These are phyloP conservation scores for Olyra latifolia DNA, from an alignment of 176 grass and related monocot species.

Conservation along the genomic window DNA sequence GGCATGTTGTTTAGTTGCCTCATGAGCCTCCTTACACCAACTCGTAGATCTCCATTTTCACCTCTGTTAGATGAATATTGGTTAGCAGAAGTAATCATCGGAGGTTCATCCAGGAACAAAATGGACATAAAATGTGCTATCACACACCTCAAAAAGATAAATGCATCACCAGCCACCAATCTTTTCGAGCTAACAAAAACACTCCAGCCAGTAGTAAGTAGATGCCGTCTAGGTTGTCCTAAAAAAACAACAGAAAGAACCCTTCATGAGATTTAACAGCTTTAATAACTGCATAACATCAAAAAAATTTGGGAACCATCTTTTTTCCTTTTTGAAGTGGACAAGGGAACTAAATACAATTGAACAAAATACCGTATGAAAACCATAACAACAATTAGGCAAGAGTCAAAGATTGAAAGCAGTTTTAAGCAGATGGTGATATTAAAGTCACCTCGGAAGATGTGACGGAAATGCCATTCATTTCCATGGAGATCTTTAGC, in stretches of 20 bases:
- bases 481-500: constrained; percentile 75
- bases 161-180: constrained; percentile 88
- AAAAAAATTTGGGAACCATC: neutral
- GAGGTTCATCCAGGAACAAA: constrained; percentile 14
- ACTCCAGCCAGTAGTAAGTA: constrained; percentile 93
- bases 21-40: constrained; percentile 71
- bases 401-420: constrained; percentile 1
- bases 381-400: neutral
- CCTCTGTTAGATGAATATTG: constrained; percentile 45
- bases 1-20: constrained; percentile 79
- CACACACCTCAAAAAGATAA: constrained; percentile 82
- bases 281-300: neutral
- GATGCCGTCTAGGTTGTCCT: constrained; percentile 91
- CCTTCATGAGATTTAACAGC: neutral
- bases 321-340: neutral
- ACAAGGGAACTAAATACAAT: neutral
- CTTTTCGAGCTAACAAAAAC: constrained; percentile 90
- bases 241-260: constrained; percentile 6
- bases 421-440: constrained; percentile 12
- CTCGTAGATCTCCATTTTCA: constrained; percentile 74
- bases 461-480: constrained; percentile 94
- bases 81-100: constrained; percentile 16
- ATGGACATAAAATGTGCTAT: constrained; percentile 2
- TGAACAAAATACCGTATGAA: neutral
- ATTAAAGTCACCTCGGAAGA: constrained; percentile 65